These are phyloP conservation scores for Sclerotinia minor DNA, from an alignment of 2,329 filamentous ascomycete species.

Conservation along the genomic window DNA sequence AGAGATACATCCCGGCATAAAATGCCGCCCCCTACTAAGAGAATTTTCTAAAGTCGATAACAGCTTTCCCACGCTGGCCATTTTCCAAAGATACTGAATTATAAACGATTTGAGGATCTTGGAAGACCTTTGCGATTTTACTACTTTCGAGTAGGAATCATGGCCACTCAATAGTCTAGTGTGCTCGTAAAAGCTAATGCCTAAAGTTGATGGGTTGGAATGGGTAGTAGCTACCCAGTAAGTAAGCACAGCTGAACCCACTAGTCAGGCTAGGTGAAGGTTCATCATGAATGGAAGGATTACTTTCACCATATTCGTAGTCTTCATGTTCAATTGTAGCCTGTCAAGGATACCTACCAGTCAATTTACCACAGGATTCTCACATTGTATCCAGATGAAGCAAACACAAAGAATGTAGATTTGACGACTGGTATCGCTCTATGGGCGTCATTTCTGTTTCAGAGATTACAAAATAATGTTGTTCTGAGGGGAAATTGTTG, in stretches of 20 bases:
- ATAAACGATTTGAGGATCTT: not conserved
- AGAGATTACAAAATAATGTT: not conserved
- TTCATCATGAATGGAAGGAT: not conserved
- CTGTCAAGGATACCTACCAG: too few species aligned
- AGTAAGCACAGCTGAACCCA: not conserved
- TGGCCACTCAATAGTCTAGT: not conserved
- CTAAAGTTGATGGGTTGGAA: not conserved
- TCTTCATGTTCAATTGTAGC: not conserved
- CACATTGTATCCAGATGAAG: not conserved
- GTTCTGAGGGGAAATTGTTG: not conserved
- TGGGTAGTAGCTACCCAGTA: not conserved
- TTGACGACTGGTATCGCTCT: not conserved
- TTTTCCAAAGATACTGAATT: not conserved
- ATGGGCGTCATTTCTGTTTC: not conserved
- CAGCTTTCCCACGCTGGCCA: not conserved
- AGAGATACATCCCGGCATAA: not conserved
- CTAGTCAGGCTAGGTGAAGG: not conserved
- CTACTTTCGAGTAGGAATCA: too few species aligned
- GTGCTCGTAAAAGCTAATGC: too few species aligned
- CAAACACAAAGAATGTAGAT: not conserved
- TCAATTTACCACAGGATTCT: too few species aligned
- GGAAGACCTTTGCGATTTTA: not conserved
- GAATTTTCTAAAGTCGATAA: not conserved
- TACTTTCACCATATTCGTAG: not conserved
- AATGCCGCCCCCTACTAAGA: not conserved